Evolutionary conservation across 768 basidiomycete species (phyloP).

Genomic region (Mycena chlorophos): DNA sequence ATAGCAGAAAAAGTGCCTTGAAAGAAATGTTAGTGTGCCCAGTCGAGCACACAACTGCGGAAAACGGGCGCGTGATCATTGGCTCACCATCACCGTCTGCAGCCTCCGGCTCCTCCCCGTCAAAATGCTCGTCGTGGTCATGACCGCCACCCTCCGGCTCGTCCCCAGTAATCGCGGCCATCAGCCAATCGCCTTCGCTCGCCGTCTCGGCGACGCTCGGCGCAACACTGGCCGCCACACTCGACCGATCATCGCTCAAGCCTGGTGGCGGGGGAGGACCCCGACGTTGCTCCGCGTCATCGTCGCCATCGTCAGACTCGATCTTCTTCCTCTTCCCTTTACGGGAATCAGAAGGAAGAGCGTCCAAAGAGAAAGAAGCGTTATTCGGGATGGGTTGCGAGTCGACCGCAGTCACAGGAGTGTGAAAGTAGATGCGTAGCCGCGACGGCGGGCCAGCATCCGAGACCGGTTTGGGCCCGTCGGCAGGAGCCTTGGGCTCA

Average conservation of each 20-base stretch:
- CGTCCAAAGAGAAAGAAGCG: slow-evolving; percentile 48
- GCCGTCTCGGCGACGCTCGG: slow-evolving; percentile 72
- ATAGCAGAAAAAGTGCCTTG: slow-evolving; percentile 48
- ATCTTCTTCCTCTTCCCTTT: slow-evolving; percentile 88
- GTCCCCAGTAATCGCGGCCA: slow-evolving; percentile 82
- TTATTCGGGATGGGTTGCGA: slow-evolving; percentile 69
- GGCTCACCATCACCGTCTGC: slow-evolving; percentile 55
- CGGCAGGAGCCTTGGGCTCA: slow-evolving; percentile 32
- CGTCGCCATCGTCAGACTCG: slow-evolving; percentile 84
- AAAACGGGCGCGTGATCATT: slow-evolving; percentile 32
- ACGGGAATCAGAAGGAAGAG: slow-evolving; percentile 56
- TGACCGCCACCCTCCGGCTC: slow-evolving; percentile 53
- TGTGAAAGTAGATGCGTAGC: slow-evolving; percentile 91
- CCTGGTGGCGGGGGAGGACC: slow-evolving; percentile 65
- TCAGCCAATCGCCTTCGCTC: slow-evolving; percentile 84
- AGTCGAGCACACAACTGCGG: slow-evolving; percentile 54
- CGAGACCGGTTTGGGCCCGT: slow-evolving; percentile 30
- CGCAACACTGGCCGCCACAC: slow-evolving; percentile 56
- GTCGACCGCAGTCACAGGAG: slow-evolving; percentile 81
- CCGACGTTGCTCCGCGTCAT: slow-evolving; percentile 72
- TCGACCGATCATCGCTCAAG: slow-evolving; percentile 57
- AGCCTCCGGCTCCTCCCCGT: slow-evolving; percentile 32
- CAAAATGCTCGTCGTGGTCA: slow-evolving; percentile 40
- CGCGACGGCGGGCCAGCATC: slow-evolving; percentile 63
- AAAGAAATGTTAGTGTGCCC: slow-evolving; percentile 63